Evolutionary conservation across 352 stramenopile species (phyloP).

Genomic region (Phytopythium kandeliae): DNA sequence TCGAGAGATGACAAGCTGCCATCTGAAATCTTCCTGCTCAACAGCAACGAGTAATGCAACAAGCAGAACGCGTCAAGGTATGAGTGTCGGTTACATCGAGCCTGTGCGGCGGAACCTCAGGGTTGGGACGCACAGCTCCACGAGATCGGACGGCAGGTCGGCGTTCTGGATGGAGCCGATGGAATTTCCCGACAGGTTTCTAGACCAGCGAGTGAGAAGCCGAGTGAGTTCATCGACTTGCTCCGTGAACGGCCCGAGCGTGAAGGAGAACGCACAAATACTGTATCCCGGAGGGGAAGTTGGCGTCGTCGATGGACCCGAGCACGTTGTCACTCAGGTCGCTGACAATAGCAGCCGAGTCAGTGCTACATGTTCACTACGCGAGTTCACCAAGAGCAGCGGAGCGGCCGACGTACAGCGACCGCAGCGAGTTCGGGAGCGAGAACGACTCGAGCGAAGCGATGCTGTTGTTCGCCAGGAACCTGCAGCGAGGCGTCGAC

Average conservation of each 20-base stretch:
- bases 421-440: constrained; percentile 15
- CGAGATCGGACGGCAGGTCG: constrained; percentile 16
- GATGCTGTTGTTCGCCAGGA: constrained; percentile 29
- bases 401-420: constrained; percentile 12
- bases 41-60: not conserved
- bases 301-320: constrained; percentile 10
- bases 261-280: constrained; percentile 17
- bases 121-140: constrained; percentile 20
- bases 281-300: constrained; percentile 19
- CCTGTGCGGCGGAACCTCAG: not conserved
- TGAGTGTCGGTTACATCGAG: not conserved
- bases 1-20: constrained; percentile 19
- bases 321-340: constrained; percentile 33
- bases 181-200: constrained; percentile 29
- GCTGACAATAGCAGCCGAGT: constrained; percentile 5
- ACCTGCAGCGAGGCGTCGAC: constrained; percentile 7
- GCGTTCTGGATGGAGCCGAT: constrained; percentile 22
- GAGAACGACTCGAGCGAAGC: constrained; percentile 12
- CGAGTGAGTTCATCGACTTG: not conserved
- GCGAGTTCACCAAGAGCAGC: no score
- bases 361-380: no score
- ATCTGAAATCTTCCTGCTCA: constrained; percentile 14
- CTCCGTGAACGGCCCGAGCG: not conserved
- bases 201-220: not conserved
- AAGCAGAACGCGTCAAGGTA: not conserved